Conservation (phyloP, 2,329 filamentous ascomycete species). For the Fusarium liriodendri region DNA sequence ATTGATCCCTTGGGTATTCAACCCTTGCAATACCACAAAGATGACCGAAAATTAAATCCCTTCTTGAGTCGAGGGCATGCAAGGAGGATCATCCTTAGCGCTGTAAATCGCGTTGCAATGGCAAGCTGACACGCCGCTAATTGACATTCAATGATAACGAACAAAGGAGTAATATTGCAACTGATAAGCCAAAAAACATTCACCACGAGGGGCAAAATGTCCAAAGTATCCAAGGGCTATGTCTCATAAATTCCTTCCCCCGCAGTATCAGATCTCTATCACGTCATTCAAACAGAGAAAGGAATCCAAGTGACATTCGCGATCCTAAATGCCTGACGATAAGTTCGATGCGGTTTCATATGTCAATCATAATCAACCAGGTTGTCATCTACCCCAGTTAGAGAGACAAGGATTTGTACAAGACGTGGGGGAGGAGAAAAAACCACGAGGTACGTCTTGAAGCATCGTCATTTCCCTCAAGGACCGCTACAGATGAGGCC, state of each 20-base stretch:
- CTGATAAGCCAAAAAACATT: neutral
- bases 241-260: neutral
- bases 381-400: neutral
- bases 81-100: neutral
- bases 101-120: neutral
- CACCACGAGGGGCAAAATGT: neutral
- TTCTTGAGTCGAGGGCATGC: neutral
- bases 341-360: neutral
- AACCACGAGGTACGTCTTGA: neutral
- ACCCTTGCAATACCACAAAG: neutral
- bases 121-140: neutral
- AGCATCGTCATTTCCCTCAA: slow-evolving; percentile 12
- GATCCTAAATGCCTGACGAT: neutral
- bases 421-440: neutral
- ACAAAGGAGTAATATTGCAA: neutral
- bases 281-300: neutral
- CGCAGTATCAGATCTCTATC: neutral
- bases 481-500: neutral
- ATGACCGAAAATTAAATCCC: neutral
- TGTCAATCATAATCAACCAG: neutral
- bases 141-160: neutral
- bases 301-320: neutral
- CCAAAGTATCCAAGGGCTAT: neutral
- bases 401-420: neutral
- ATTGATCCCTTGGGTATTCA: neutral